Evolutionary conservation across 768 basidiomycete genomes (phyloP), one percentile per base, ranked within the genome.

Genomic region (Lactarius psammicola): DNA sequence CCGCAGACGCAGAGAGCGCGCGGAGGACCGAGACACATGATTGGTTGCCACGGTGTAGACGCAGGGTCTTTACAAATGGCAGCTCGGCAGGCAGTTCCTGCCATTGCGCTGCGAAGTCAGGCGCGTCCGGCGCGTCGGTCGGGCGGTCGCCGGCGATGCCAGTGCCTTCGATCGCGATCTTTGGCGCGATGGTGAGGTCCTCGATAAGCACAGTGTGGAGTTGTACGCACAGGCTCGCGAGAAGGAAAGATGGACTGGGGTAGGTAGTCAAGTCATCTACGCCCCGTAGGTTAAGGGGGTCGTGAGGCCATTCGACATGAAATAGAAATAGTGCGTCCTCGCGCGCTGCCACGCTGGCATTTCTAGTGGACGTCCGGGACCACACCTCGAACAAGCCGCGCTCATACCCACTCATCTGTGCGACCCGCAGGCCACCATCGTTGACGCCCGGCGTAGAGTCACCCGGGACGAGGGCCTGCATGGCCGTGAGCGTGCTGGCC

Each of bases 301-400:
- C 58, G 17, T 44, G 17, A 4, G 2, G 38, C 65, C 65, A 66
- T 20, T 63, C 56, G 20, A 59, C 38, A 15, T 30, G 5, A 6
- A 66, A 53, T 40, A 44, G 3, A 28, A 66, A 63, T 2, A 66
- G 51, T 57, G 61, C 61, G 10, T 63, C 61, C 6, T 59, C 38
- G 13, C 1, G 11, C 40, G 36, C 34, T 1, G 30, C 38, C 4
- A 9, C 13, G 30, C 51, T 20, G 5, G 9, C 17, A 51, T 51
- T 13, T 11, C 5, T 4, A 5, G 57, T 38, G 0, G 40, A n/a
- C 51, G 61, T 59, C 65, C 65, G 62, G 13, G 20, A 17, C 26
- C 51, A 23, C 2, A 26, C 23, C 10, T 26, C 9, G 10, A 66
- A 66, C 3, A 57, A 62, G 7, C 65, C 65, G 15, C 51, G 38